These are phyloP conservation scores for Mariannaea sp. DNA, from an alignment of 2,329 filamentous ascomycete species.

Conservation along the genomic window DNA sequence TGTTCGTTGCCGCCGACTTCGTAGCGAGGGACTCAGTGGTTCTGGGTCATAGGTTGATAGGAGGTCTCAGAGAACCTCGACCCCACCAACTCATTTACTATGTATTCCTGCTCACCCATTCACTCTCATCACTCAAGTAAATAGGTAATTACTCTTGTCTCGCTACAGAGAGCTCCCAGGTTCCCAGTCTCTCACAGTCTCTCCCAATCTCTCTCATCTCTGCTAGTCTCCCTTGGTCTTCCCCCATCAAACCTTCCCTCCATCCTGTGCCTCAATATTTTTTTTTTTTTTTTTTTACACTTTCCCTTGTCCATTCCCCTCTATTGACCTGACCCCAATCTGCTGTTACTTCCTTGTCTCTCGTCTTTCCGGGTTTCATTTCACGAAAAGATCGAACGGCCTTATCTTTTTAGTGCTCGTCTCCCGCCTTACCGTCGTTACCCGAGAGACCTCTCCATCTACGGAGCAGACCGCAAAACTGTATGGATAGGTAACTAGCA, in stretches of 20 bases:
- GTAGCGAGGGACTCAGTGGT: too few relatives aligned
- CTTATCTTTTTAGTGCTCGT: neutral
- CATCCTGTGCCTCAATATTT: constrained; percentile 4
- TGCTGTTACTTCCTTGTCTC: too few relatives aligned
- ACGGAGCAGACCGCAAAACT: neutral
- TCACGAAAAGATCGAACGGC: neutral
- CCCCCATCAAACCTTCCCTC: neutral
- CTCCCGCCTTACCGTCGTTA: constrained; percentile 10
- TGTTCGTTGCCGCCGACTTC: too few relatives aligned
- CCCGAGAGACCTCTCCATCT: constrained; percentile 7
- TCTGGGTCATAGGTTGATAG: too few relatives aligned
- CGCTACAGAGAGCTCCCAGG: constrained; percentile 10
- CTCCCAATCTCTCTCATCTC: neutral
- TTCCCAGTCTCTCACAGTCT: constrained; percentile 8
- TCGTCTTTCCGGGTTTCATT: too few relatives aligned
- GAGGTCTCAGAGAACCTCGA: too few relatives aligned
- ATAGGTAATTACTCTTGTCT: constrained; percentile 3
- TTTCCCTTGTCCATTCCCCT: too few relatives aligned
- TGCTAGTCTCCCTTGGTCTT: neutral
- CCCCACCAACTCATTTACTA: constrained; percentile 14
- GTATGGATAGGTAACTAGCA: constrained; percentile 12
- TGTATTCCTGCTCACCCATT: too few relatives aligned
- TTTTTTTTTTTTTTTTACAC: too few relatives aligned
- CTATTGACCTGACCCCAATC: too few relatives aligned
- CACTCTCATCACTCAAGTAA: too few relatives aligned